Percentiles rank a stretch among this genome's conserved stretches.
phyloP scores from a whole-genome alignment of 2,329 filamentous ascomycete species.

The Ascochyta viciae-villosae region DNA sequence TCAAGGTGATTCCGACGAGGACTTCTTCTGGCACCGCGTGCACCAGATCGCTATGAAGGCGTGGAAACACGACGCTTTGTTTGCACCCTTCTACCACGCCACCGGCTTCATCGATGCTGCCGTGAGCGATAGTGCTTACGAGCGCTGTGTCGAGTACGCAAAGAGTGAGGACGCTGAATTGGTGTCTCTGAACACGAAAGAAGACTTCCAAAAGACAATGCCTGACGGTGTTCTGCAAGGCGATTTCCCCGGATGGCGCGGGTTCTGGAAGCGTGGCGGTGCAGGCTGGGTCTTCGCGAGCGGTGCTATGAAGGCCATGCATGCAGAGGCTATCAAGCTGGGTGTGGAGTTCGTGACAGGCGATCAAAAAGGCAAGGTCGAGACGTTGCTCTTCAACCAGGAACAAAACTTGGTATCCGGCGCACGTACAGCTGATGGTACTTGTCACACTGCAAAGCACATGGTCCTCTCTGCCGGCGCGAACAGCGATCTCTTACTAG shows the following conservation, averaged over 20 bases:
- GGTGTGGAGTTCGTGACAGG: constrained; percentile 59
- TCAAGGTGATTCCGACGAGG: constrained; percentile 40
- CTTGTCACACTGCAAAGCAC: constrained; percentile 51
- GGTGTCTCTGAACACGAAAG: constrained; percentile 49
- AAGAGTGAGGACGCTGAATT: constrained; percentile 43
- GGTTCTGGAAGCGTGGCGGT: constrained; percentile 54
- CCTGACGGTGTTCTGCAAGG: constrained; percentile 60
- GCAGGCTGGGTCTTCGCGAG: constrained; percentile 64
- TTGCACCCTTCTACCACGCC: constrained; percentile 54
- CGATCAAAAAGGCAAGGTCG: constrained; percentile 47
- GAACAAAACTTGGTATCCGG: constrained; percentile 51
- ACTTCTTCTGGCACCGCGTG: constrained; percentile 44
- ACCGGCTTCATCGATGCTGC: constrained; percentile 59
- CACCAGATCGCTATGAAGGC: constrained; percentile 49
- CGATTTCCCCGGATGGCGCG: constrained; percentile 59
- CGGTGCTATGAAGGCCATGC: constrained; percentile 57
- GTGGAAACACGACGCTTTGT: constrained; percentile 54
- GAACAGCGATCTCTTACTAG: constrained; percentile 55
- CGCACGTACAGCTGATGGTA: constrained; percentile 53
- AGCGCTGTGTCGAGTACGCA: constrained; percentile 48
- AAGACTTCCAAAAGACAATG: constrained; percentile 60
- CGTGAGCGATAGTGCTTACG: constrained; percentile 49
- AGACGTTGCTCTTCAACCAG: constrained; percentile 43
- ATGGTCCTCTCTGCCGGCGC: constrained; percentile 61
- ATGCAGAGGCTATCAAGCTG: constrained; percentile 53